A percentile compares a stretch with the other conserved stretches of the same genome.
Evolutionary conservation across 2,329 filamentous ascomycete genomes (phyloP).

Genomic region (Hypoxylon sp.): DNA sequence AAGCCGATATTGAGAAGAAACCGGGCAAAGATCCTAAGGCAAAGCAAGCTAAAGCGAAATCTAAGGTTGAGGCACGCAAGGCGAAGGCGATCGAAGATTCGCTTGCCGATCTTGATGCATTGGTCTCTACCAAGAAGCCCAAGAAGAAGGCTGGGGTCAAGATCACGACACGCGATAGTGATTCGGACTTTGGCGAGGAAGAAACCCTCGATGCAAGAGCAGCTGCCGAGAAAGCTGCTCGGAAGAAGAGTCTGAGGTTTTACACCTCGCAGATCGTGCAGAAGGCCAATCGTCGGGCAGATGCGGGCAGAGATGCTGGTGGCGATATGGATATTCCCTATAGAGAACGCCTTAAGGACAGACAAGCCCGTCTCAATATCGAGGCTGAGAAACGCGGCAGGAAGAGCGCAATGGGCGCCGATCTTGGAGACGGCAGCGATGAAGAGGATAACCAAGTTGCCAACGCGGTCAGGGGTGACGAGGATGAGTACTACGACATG

Average conservation of each 20-base stretch:
- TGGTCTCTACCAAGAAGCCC: conserved; percentile 63
- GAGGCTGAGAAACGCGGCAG: conserved; percentile 87
- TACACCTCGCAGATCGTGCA: conserved; percentile 98
- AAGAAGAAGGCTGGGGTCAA: conserved; percentile 57
- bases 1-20: conserved; percentile 40
- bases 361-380: conserved; percentile 86
- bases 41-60: conserved; percentile 54
- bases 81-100: conserved; percentile 75
- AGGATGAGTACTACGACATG: conserved; percentile 90
- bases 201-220: conserved; percentile 80
- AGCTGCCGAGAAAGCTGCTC: conserved; percentile 85
- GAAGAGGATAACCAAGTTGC: conserved; percentile 71
- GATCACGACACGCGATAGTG: conserved; percentile 60
- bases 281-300: conserved; percentile 87
- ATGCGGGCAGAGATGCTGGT: conserved; percentile 77
- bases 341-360: conserved; percentile 86
- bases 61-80: conserved; percentile 53
- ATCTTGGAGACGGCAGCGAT: conserved; percentile 74
- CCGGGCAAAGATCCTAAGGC: conserved; percentile 41
- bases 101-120: conserved; percentile 75
- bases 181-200: conserved; percentile 95
- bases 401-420: conserved; percentile 72
- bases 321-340: conserved; percentile 88
- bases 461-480: conserved; percentile 63
- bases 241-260: conserved; percentile 94